Evolutionary conservation across 192 early-diverging fungal species (phyloP), one percentile per base, ranked within the genome.

Genomic region (Podila minutissima): DNA sequence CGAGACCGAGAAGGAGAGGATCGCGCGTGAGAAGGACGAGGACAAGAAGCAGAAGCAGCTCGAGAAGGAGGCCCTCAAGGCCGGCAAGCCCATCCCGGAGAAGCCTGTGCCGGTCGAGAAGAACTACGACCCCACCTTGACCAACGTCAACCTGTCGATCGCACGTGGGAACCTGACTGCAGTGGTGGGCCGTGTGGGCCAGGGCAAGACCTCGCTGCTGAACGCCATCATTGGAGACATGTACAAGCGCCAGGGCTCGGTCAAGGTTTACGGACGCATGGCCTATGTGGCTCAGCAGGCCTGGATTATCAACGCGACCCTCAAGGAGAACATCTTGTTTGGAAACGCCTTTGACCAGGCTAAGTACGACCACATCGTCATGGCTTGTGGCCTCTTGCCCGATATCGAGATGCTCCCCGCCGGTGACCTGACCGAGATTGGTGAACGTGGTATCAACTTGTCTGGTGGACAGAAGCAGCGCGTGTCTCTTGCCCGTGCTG

Each of bases 261-360:
- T 96, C 12, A 74, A 64, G 11, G 63, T 96, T 9, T 83, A 89
- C 26, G 88, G 86, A 33, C 60, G 72, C 10, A 82, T 94, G 24
- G 93, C 93, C 17, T 94, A 94, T 82, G 93, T 67, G 10, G 62
- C 72, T 8, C 72, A 74, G 62, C 84, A 88, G 63, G 88, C 97
- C 7, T 99, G 97, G 97, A 95, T 99, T 57, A 92, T 97, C 90
- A 99, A 99, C 69, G 91, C 90, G 9, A 95, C 94, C 5, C 64
- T 99, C 33, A 86, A 92, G 49, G 95, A 97, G 33, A 99, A 99
- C 82, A 94, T 99, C 81, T 60, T 93, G 8, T 97, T 98, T 88
- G 97, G 96, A 4, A 85, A 89, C 57, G 75, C 81, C 5, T 96
- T 83, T 79, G 89, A 96, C 57, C 75, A 85, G 13, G 81, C 74